Evolutionary conservation across 768 basidiomycete species (phyloP).

Genomic region (Leucosporidium scottii): DNA sequence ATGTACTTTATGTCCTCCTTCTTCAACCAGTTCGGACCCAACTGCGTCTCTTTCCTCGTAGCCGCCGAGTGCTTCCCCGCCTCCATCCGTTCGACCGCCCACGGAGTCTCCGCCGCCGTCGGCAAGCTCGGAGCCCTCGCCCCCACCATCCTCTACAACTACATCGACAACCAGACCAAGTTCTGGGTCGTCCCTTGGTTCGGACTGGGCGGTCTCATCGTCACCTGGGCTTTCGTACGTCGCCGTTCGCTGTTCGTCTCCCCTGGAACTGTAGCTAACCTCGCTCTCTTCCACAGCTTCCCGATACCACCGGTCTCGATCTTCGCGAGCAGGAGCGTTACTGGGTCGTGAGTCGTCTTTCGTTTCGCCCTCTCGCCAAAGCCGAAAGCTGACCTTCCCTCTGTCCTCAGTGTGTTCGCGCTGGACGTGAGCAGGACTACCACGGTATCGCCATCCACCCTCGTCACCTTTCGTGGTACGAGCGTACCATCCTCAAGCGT

Average conservation of each 20-base stretch:
- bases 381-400: not conserved
- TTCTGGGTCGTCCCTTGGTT: constrained; percentile 46
- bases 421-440: constrained; percentile 41
- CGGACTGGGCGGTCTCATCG: constrained; percentile 38
- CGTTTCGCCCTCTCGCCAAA: not conserved
- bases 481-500: constrained; percentile 42
- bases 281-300: constrained; percentile 36
- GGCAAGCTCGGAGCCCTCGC: constrained; percentile 46
- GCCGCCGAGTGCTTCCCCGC: constrained; percentile 47
- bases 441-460: constrained; percentile 46
- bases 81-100: constrained; percentile 45
- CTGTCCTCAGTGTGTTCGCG: constrained; percentile 37
- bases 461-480: constrained; percentile 42
- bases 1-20: constrained; percentile 43
- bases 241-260: constrained; percentile 28
- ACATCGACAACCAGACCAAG: constrained; percentile 35
- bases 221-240: constrained; percentile 24
- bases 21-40: constrained; percentile 44
- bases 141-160: constrained; percentile 45
- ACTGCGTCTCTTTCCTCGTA: constrained; percentile 45
- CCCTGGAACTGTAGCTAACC: constrained; percentile 14
- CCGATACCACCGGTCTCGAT: constrained; percentile 47
- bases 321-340: constrained; percentile 46
- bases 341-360: constrained; percentile 32
- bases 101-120: constrained; percentile 43